phyloP scores from a whole-genome alignment of 768 basidiomycete species.

The Tricholoma hemisulphureum region DNA sequence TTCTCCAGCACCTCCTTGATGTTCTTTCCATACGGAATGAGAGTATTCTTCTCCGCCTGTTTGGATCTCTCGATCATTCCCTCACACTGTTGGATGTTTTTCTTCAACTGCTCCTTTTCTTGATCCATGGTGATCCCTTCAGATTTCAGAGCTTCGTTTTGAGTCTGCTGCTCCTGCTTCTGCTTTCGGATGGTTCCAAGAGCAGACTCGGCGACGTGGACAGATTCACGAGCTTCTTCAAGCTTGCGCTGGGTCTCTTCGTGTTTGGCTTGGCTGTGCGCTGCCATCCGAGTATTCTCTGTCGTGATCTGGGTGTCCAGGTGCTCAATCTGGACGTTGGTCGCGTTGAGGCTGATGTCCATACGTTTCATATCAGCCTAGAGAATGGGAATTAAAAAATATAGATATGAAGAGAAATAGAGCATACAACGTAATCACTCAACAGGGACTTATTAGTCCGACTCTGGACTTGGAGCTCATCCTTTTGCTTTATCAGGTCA shows the following conservation, averaged over 20 bases:
- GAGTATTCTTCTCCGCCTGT: conserved; percentile 54
- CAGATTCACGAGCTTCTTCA: conserved; percentile 39
- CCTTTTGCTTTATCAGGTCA: conserved; percentile 36
- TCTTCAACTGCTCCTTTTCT: conserved; percentile 31
- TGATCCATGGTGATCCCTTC: conserved; percentile 38
- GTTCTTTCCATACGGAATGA: conserved; percentile 60
- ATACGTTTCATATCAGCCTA: conserved; percentile 56
- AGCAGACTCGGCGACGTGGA: conserved; percentile 37
- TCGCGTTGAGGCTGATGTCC: conserved; percentile 34
- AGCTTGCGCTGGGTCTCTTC: conserved; percentile 56
- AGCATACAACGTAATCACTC: conserved; percentile 42
- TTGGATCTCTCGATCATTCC: conserved; percentile 49
- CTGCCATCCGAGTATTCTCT: conserved; percentile 53
- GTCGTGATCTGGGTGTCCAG: conserved; percentile 49
- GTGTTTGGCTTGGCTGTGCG: conserved; percentile 59
- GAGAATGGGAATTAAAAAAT: not conserved
- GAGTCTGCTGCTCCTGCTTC: conserved; percentile 30
- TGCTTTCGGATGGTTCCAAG: conserved; percentile 30
- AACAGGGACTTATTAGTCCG: conserved; percentile 46
- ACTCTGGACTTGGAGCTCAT: conserved; percentile 46
- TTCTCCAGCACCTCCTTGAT: conserved; percentile 56
- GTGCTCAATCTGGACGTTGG: conserved; percentile 34
- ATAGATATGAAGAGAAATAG: not conserved
- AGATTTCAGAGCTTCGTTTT: conserved; percentile 29
- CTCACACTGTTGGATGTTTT: conserved; percentile 45